Percentiles rank a stretch among this genome's conserved stretches.
Evolutionary conservation across 2,329 filamentous ascomycete species (phyloP).

Genomic region (Aspergillus ibericus): DNA sequence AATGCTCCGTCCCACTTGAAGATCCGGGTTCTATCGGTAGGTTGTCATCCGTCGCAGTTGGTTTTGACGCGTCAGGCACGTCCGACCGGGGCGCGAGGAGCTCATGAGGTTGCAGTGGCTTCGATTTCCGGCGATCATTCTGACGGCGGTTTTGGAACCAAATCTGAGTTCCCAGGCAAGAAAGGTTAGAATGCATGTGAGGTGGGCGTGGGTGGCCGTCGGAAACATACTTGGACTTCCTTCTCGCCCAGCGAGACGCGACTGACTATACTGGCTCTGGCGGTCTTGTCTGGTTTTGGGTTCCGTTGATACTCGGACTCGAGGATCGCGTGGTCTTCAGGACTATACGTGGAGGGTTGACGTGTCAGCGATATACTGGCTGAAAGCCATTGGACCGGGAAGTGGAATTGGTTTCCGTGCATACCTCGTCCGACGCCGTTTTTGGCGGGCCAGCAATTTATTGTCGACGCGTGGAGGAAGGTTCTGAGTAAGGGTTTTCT

Average conservation of each 20-base stretch:
- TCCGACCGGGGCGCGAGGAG: constrained; percentile 51
- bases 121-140: constrained; percentile 85
- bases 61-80: constrained; percentile 28
- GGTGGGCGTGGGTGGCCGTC: not conserved
- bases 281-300: constrained; percentile 86
- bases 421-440: constrained; percentile 63
- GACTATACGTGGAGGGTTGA: constrained; percentile 50
- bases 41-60: constrained; percentile 31
- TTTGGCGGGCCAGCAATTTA: constrained; percentile 60
- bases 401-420: constrained; percentile 14
- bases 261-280: constrained; percentile 79
- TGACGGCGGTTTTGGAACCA: constrained; percentile 97
- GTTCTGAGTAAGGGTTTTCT: constrained; percentile 56
- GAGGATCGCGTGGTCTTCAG: constrained; percentile 84
- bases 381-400: not conserved
- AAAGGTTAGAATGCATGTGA: not conserved
- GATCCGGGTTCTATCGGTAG: constrained; percentile 28
- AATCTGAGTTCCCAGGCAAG: constrained; percentile 59
- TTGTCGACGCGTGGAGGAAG: constrained; percentile 60
- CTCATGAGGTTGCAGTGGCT: constrained; percentile 76
- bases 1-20: constrained; percentile 32
- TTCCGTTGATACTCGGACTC: constrained; percentile 83
- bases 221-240: constrained; percentile 79
- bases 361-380: constrained; percentile 10
- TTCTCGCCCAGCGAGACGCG: constrained; percentile 90